phyloP scores from a whole-genome alignment of 257 asterid genomes.

The Leptodermis oblonga region DNA sequence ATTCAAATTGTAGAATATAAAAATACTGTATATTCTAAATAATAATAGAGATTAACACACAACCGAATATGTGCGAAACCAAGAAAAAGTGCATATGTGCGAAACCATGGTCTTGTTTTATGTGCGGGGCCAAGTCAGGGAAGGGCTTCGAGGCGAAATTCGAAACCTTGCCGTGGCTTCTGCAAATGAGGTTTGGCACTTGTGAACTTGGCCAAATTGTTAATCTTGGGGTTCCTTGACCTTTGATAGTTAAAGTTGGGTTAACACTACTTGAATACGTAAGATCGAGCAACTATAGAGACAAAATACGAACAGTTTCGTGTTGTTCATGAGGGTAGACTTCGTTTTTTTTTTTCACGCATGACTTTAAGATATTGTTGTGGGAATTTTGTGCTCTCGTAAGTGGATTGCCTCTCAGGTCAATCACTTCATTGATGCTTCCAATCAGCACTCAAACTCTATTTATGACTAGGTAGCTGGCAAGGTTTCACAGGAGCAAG shows the following conservation, averaged over 20 bases:
- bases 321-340: constrained; percentile 55
- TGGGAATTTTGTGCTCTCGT: constrained; percentile 61
- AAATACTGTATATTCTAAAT: too few species aligned
- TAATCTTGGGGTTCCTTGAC: constrained; percentile 44
- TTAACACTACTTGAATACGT: constrained; percentile 39
- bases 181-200: constrained; percentile 41
- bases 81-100: too few species aligned
- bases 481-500: constrained; percentile 19
- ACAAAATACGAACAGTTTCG: constrained; percentile 41
- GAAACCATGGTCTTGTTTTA: constrained; percentile 43
- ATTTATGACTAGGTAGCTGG: constrained; percentile 16
- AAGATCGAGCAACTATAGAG: constrained; percentile 43
- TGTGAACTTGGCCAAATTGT: constrained; percentile 52
- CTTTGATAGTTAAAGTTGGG: constrained; percentile 30
- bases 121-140: constrained; percentile 51
- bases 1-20: too few species aligned
- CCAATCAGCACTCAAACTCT: constrained; percentile 23
- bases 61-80: too few species aligned
- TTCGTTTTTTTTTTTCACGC: constrained; percentile 46
- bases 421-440: constrained; percentile 38
- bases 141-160: constrained; percentile 56
- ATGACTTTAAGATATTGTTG: constrained; percentile 62
- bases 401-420: constrained; percentile 49
- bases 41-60: too few species aligned
- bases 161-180: constrained; percentile 49